Evolutionary conservation across 176 grass and related monocot genomes (phyloP).

Genomic region (Metroxylon sagu): DNA sequence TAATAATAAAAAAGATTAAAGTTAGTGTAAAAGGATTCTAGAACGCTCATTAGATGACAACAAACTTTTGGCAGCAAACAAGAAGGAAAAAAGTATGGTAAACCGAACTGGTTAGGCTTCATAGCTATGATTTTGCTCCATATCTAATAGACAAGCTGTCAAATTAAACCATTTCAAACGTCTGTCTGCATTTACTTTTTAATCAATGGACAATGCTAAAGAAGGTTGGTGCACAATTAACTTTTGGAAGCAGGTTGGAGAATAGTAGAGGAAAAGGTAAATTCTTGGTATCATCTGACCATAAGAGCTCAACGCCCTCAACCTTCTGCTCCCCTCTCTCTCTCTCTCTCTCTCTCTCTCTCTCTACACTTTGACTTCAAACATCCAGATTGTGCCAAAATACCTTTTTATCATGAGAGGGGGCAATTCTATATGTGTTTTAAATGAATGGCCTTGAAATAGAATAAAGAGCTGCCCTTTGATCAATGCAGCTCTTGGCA

Average conservation of each 20-base stretch:
- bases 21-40: background rate
- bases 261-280: no score
- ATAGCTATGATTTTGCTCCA: no score
- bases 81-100: no score
- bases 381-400: constrained; percentile 12
- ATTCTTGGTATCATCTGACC: background rate
- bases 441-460: constrained; percentile 4
- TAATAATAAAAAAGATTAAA: background rate
- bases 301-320: background rate
- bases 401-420: constrained; percentile 25
- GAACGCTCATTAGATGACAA: background rate
- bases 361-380: constrained; percentile 10
- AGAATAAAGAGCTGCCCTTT: constrained; percentile 16
- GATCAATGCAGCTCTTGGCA: constrained; percentile 6
- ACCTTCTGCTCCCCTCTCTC: background rate
- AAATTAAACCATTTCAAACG: no score
- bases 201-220: no score
- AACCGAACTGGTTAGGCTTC: no score
- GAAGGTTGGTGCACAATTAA: no score
- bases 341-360: background rate
- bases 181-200: no score
- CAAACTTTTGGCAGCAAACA: no score
- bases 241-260: no score
- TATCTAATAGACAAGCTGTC: no score
- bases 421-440: background rate